phyloP scores from a whole-genome alignment of 2,329 filamentous ascomycete species.

The Talaromyces pinophilus region DNA sequence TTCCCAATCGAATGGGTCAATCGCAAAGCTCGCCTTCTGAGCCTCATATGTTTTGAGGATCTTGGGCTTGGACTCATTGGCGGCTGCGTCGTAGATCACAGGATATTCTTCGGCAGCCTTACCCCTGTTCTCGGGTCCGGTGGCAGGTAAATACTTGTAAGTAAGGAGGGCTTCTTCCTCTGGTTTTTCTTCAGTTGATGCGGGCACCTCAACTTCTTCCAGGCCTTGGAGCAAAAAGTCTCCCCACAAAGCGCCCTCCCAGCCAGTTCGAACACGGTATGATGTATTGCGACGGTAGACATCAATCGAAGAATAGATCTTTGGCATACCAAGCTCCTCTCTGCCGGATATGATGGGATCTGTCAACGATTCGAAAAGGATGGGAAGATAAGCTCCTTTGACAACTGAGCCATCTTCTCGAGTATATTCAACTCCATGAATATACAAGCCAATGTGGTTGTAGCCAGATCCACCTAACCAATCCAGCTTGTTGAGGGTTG shows the following conservation, averaged over 20 bases:
- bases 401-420: slow-evolving; percentile 52
- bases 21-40: slow-evolving; percentile 48
- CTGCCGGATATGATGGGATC: slow-evolving; percentile 63
- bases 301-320: slow-evolving; percentile 57
- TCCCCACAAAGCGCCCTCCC: slow-evolving; percentile 47
- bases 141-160: slow-evolving; percentile 60
- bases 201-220: slow-evolving; percentile 27
- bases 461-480: slow-evolving; percentile 65
- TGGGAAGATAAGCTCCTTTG: slow-evolving; percentile 56
- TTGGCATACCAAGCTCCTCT: slow-evolving; percentile 65
- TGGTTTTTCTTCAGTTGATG: slow-evolving; percentile 35
- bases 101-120: slow-evolving; percentile 59
- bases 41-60: slow-evolving; percentile 39
- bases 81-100: slow-evolving; percentile 38
- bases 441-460: slow-evolving; percentile 59
- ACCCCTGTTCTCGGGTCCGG: slow-evolving; percentile 51
- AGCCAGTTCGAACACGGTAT: slow-evolving; percentile 45
- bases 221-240: slow-evolving; percentile 43
- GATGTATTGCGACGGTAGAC: slow-evolving; percentile 40
- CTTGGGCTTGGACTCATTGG: not conserved
- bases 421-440: slow-evolving; percentile 62
- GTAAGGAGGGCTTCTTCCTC: slow-evolving; percentile 47
- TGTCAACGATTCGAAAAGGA: slow-evolving; percentile 60
- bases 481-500: slow-evolving; percentile 53
- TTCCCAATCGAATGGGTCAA: slow-evolving; percentile 56